Conservation (phyloP, 2,329 filamentous ascomycete genomes). For the Colletotrichum caudatum region DNA sequence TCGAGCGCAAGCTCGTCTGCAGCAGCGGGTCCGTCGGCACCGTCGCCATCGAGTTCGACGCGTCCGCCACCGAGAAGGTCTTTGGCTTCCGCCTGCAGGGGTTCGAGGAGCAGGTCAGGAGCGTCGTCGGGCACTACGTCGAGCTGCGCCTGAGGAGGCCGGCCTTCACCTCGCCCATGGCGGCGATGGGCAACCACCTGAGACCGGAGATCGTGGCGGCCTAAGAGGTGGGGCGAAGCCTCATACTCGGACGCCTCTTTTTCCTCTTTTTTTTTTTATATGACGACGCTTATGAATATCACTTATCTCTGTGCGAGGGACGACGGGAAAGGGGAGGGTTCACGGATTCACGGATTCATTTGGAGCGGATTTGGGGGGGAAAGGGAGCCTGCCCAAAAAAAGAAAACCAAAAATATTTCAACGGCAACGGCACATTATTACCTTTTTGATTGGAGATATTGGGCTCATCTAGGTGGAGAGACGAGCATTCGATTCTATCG, state of each 20-base stretch:
- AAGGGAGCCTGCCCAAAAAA: too few relatives aligned
- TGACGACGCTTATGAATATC: slow-evolving; percentile 8
- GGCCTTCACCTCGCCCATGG: neutral
- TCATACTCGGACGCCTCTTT: too few relatives aligned
- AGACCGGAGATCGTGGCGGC: slow-evolving; percentile 21
- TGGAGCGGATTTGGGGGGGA: too few relatives aligned
- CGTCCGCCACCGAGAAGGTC: slow-evolving; percentile 48
- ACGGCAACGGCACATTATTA: neutral
- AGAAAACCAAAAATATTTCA: neutral
- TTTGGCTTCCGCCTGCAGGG: slow-evolving; percentile 50
- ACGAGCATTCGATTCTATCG: slow-evolving; percentile 15
- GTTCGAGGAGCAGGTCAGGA: slow-evolving; percentile 52
- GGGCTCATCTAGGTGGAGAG: neutral
- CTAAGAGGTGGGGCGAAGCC: neutral
- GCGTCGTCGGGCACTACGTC: slow-evolving; percentile 51
- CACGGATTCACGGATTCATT: neutral
- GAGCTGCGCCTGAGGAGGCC: slow-evolving; percentile 44
- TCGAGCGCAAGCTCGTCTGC: slow-evolving; percentile 32
- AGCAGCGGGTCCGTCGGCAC: slow-evolving; percentile 30
- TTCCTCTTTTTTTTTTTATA: neutral
- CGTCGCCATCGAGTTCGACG: slow-evolving; percentile 43
- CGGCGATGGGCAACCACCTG: slow-evolving; percentile 2
- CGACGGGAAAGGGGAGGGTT: neutral
- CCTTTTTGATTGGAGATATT: neutral
- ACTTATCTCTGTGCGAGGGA: neutral